Conservation (phyloP, 306 rosid genomes). For the Potentilla sterilis region DNA sequence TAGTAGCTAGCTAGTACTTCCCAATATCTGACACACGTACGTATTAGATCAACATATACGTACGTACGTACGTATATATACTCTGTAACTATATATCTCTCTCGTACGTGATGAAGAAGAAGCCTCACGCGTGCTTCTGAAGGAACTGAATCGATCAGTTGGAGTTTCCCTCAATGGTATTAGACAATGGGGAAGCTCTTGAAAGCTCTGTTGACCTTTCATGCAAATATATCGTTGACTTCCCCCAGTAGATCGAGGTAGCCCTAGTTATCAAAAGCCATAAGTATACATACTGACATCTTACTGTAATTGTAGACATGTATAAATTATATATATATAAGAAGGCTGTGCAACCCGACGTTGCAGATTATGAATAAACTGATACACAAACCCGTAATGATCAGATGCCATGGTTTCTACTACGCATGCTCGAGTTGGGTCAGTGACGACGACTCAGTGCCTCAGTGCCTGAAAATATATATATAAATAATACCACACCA, state of each 20-base stretch:
- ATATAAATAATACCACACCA: not conserved
- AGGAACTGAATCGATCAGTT: not conserved
- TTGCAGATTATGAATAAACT: not conserved
- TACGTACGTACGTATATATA: not conserved
- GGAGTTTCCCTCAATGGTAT: constrained; percentile 4
- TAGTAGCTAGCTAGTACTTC: not conserved
- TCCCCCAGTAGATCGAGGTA: not conserved
- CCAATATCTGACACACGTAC: not conserved
- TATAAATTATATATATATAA: not conserved
- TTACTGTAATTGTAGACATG: not conserved
- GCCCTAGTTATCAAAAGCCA: not conserved
- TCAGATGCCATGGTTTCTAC: not conserved
- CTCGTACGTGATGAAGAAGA: not conserved
- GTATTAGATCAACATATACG: not conserved
- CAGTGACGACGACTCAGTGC: not conserved
- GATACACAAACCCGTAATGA: not conserved
- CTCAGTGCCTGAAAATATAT: not conserved
- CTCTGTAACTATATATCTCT: no score
- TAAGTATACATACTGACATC: not conserved
- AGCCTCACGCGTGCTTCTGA: constrained; percentile 1
- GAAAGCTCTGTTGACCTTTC: constrained; percentile 6
- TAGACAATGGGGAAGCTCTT: constrained; percentile 2
- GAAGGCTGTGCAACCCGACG: not conserved
- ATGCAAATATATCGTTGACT: constrained; percentile 16
- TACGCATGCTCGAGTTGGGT: constrained; percentile 6